Conservation (phyloP, 2,329 filamentous ascomycete genomes). For the Whalleya microplaca region DNA sequence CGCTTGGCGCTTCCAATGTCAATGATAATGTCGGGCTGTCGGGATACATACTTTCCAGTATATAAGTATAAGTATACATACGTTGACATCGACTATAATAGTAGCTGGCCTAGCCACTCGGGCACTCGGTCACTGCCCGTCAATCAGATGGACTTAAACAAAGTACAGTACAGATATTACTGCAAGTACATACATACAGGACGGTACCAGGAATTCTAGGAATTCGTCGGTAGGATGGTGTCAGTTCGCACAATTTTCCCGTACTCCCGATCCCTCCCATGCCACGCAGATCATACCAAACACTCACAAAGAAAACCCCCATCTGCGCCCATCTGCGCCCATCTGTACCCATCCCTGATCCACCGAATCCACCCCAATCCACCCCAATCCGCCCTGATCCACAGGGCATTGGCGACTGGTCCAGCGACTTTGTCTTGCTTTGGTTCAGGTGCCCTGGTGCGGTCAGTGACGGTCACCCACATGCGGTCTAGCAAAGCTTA, state of each 20-base stretch:
- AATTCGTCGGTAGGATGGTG: too few relatives aligned
- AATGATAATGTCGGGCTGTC: background rate
- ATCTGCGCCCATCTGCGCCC: background rate
- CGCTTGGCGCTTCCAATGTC: background rate
- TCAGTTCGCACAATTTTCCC: slow-evolving; percentile 31
- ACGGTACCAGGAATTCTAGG: too few relatives aligned
- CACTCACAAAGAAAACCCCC: slow-evolving; percentile 1
- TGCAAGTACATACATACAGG: too few relatives aligned
- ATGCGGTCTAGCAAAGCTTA: slow-evolving; percentile 12
- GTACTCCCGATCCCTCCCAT: slow-evolving; percentile 27
- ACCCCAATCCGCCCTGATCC: background rate
- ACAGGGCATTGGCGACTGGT: background rate
- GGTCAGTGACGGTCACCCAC: slow-evolving; percentile 5
- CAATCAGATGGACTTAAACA: too few relatives aligned
- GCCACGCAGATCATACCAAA: slow-evolving; percentile 28
- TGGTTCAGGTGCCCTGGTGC: slow-evolving; percentile 4
- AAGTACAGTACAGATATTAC: too few relatives aligned
- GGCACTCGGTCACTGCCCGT: too few relatives aligned
- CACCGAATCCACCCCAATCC: background rate
- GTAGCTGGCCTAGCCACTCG: slow-evolving; percentile 9
- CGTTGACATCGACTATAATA: too few relatives aligned
- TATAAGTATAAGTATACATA: background rate
- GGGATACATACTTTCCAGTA: background rate
- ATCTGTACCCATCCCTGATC: background rate
- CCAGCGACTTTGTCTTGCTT: too few relatives aligned